These are phyloP conservation scores for Russula griseocarnosa DNA, from an alignment of 768 basidiomycete genomes.

Conservation along the genomic window DNA sequence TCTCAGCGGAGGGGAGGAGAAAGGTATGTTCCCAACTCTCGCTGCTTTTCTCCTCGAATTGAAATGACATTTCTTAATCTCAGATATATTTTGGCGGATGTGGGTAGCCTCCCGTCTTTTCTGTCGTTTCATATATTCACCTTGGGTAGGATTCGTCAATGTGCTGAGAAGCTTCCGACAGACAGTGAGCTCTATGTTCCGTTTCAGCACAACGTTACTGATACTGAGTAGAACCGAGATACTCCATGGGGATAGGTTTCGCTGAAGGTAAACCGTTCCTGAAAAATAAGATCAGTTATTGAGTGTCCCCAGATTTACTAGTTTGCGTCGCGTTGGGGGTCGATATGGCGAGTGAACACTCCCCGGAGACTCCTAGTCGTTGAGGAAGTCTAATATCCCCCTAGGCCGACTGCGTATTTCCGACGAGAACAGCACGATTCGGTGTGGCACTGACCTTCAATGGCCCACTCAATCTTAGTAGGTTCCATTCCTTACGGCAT, in stretches of 20 bases:
- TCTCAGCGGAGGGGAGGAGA: conserved; percentile 86
- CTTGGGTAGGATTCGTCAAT: conserved; percentile 67
- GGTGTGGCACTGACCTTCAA: conserved; percentile 81
- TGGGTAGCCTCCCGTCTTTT: conserved; percentile 44
- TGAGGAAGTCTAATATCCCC: not conserved
- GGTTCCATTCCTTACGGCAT: conserved; percentile 26
- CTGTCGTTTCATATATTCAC: conserved; percentile 24
- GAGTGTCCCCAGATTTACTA: conserved; percentile 56
- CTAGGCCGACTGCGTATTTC: conserved; percentile 91
- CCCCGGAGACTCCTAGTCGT: not conserved
- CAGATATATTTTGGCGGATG: conserved; percentile 85
- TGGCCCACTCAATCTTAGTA: conserved; percentile 82
- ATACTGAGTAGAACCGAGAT: conserved; percentile 62
- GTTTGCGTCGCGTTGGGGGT: conserved; percentile 90
- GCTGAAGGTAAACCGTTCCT: conserved; percentile 61
- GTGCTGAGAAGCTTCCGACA: conserved; percentile 69
- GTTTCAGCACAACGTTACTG: conserved; percentile 7
- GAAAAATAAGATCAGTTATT: not conserved
- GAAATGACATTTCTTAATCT: not conserved
- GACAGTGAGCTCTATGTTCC: conserved; percentile 51
- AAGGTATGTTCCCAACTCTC: conserved; percentile 48
- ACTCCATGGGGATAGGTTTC: conserved; percentile 91
- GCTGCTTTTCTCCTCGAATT: not conserved
- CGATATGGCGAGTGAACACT: conserved; percentile 79
- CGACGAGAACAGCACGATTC: conserved; percentile 87